Evolutionary conservation across 805 yeast species (phyloP).

Genomic region (Kuraishia capsulata): DNA sequence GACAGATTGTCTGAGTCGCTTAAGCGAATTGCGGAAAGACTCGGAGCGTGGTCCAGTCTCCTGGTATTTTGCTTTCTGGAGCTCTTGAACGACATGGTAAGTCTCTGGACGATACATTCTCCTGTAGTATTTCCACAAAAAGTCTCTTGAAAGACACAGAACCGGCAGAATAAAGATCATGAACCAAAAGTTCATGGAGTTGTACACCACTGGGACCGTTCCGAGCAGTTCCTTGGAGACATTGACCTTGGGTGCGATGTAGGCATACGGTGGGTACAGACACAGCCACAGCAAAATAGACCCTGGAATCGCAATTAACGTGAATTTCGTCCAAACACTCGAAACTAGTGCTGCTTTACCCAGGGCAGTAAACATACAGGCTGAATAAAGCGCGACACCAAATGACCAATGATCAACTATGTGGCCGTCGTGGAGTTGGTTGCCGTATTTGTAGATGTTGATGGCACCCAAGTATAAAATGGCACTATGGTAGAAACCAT

Average conservation of each 20-base stretch:
- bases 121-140: constrained; percentile 90
- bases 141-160: constrained; percentile 76
- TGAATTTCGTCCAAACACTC: constrained; percentile 91
- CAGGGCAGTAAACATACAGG: constrained; percentile 79
- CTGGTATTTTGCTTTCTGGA: constrained; percentile 89
- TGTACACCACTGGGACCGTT: constrained; percentile 64
- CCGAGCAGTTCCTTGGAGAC: constrained; percentile 85
- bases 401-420: constrained; percentile 87
- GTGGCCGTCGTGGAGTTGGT: constrained; percentile 56
- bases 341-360: constrained; percentile 94
- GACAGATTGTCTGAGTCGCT: constrained; percentile 96
- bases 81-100: constrained; percentile 93
- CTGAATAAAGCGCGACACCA: constrained; percentile 86
- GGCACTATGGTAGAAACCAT: constrained; percentile 92
- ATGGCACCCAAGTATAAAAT: constrained; percentile 68
- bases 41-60: constrained; percentile 95
- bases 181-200: constrained; percentile 79
- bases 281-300: constrained; percentile 77
- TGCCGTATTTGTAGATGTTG: constrained; percentile 60
- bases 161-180: constrained; percentile 65
- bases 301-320: constrained; percentile 90
- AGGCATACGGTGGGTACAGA: constrained; percentile 81
- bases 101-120: constrained; percentile 87
- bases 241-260: constrained; percentile 72
- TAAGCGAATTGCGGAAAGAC: constrained; percentile 92